phyloP scores from a whole-genome alignment of 441 rosid species.

The Mallotus repandus region DNA sequence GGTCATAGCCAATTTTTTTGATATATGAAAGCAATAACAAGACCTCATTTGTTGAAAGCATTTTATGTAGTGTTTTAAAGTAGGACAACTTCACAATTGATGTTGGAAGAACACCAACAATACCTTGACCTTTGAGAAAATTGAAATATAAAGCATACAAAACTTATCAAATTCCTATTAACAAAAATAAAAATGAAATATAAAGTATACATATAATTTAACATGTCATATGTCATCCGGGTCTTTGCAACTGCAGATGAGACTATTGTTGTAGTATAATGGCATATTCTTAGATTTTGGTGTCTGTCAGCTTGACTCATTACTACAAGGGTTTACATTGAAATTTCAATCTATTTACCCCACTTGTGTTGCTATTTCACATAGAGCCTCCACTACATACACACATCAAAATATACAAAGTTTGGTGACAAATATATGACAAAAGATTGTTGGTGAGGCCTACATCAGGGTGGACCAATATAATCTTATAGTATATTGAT shows the following conservation, averaged over 20 bases:
- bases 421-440: background rate
- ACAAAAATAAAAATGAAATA: background rate
- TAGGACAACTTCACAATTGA: constrained; percentile 33
- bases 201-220: no score
- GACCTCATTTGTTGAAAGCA: background rate
- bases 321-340: constrained; percentile 23
- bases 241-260: constrained; percentile 27
- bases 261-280: constrained; percentile 12
- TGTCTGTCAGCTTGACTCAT: constrained; percentile 23
- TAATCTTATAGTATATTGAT: no score
- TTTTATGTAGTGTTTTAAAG: constrained; percentile 32
- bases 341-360: constrained; percentile 31
- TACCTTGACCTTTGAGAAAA: constrained; percentile 32
- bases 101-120: constrained; percentile 37
- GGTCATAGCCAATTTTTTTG: no score
- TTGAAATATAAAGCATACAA: constrained; percentile 16
- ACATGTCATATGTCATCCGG: constrained; percentile 26
- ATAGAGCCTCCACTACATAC: constrained; percentile 15
- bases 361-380: constrained; percentile 23
- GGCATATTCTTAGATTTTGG: constrained; percentile 3
- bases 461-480: no score
- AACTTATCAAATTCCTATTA: background rate
- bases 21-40: background rate
- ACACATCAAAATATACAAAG: no score
- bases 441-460: no score